Evolutionary conservation across 2,329 filamentous ascomycete genomes (phyloP), one percentile per base, ranked within the genome.

Genomic region (Colletotrichum sp.): DNA sequence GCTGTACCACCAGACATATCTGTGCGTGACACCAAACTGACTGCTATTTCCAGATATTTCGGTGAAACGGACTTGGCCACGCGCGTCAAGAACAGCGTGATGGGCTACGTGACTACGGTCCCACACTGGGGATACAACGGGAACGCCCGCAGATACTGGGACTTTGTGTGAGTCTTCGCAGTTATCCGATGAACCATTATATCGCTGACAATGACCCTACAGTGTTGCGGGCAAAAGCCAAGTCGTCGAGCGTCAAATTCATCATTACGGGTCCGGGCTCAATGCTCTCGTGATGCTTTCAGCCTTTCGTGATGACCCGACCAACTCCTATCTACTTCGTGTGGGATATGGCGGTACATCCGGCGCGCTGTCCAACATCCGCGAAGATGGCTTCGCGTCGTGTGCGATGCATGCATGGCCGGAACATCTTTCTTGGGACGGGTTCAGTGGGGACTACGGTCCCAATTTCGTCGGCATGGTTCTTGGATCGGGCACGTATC

Each of bases 81-180:
- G 1, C 91, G 91, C 77, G 88, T 86, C 0, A 83, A 92, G 58
- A 84, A 88, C 69, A 89, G 86, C 16, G 89, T 92, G 4, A 78
- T 90, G 1, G 90, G 89, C 0, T 92, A 88, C 74, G 90, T 87
- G 84, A 90, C 90, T 0, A 89, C 88, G 0, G 87, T 92, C 0
- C 84, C 89, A 1, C 90, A 92, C 73, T 92, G 90, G 90, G 90
- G 89, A 3, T 92, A 88, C 87, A 91, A 92, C 66, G 90, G 90
- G 9, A 92, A 91, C 74, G 89, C 90, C 1, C 85, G 90, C 4
- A 81, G 90, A 9, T 92, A 92, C 80, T 92, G 90, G 90, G 90
- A 92, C 77, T 90, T 67, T 21, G 64, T 67, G 64, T 52, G 26
- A 32, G 64, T 21, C 32, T 34, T 14, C 9, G 21, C 21, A 24